A percentile compares a stretch with the other conserved stretches of the same genome.
Evolutionary conservation across 2,329 filamentous ascomycete genomes (phyloP).

Genomic region (Nemania sp.): DNA sequence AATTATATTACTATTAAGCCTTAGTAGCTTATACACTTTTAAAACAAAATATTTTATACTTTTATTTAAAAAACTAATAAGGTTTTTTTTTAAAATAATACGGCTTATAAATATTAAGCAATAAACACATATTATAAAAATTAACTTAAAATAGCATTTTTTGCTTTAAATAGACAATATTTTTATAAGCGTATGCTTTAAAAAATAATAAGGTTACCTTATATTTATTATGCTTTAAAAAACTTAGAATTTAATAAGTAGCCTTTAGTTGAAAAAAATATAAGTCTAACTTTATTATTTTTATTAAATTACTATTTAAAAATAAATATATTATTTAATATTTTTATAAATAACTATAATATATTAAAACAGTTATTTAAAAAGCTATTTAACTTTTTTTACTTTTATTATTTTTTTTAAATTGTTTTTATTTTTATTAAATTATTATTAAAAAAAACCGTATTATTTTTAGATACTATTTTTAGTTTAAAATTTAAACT

Average conservation of each 20-base stretch:
- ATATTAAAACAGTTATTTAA: no score
- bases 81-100: slow-evolving; percentile 4
- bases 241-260: neutral
- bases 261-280: no score
- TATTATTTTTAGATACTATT: no score
- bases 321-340: no score
- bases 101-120: neutral
- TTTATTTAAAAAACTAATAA: slow-evolving; percentile 4
- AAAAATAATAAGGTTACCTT: neutral
- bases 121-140: neutral
- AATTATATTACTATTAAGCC: slow-evolving; percentile 8
- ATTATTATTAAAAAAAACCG: no score
- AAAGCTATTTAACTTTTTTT: no score
- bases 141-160: neutral
- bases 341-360: no score
- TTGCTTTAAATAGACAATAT: slow-evolving; percentile 1
- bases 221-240: slow-evolving; percentile 8
- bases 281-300: no score
- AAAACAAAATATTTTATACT: slow-evolving; percentile 2
- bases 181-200: neutral
- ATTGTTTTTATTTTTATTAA: no score
- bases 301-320: no score
- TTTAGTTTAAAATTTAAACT: no score
- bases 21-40: slow-evolving; percentile 2
- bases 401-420: no score